These are phyloP conservation scores for Breviolum minutum DNA, from an alignment of 73 alveolate genomes.

Conservation along the genomic window DNA sequence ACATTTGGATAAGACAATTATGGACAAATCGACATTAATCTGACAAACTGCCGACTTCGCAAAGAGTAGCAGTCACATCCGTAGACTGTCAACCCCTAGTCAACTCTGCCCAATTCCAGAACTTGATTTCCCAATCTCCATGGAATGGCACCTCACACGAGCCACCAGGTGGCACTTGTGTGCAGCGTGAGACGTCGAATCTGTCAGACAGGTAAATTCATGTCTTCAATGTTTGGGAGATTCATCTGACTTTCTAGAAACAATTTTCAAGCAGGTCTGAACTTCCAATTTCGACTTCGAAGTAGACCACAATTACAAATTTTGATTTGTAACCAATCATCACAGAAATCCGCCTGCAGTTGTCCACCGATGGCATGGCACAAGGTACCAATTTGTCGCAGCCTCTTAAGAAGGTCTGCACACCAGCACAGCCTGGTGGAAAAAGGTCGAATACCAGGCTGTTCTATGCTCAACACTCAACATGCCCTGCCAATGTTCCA, in stretches of 20 bases:
- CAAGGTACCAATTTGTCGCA: conserved; percentile 85
- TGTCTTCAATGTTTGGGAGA: no score
- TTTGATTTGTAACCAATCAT: no score
- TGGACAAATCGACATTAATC: no score
- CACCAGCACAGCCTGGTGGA: conserved; percentile 73
- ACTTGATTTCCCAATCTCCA: no score
- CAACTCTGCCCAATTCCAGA: background rate
- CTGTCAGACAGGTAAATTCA: background rate
- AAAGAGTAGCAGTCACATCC: background rate
- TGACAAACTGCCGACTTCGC: background rate
- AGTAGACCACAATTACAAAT: no score
- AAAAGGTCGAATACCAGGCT: background rate
- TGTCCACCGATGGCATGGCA: conserved; percentile 90
- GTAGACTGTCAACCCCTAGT: no score
- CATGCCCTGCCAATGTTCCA: background rate
- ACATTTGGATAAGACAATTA: no score
- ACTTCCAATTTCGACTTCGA: no score
- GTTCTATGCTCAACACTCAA: no score
- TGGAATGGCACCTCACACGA: conserved; percentile 80
- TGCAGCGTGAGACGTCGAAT: conserved; percentile 85
- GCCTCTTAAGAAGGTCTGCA: conserved; percentile 57
- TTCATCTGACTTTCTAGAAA: no score
- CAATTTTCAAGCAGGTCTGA: background rate
- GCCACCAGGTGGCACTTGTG: conserved; percentile 93
- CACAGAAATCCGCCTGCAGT: conserved; percentile 53